These are phyloP conservation scores for Candida tunisiensis DNA, from an alignment of 1,139 yeast genomes.

Conservation along the genomic window DNA sequence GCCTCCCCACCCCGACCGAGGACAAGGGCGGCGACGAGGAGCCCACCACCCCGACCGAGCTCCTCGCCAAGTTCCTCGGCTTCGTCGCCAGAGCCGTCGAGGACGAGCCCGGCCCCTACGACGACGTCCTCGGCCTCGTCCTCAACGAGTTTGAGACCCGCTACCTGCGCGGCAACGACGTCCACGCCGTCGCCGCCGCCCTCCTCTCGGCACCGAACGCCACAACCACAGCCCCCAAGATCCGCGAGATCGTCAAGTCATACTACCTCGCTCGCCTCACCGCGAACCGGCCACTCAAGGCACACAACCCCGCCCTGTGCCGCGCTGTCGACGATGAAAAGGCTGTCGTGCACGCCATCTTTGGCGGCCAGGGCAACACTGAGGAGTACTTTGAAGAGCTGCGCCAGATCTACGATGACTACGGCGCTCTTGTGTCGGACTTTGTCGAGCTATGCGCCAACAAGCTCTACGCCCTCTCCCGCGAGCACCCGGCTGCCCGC, in stretches of 20 bases:
- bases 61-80: slow-evolving; percentile 72
- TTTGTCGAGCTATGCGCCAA: slow-evolving; percentile 55
- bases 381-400: slow-evolving; percentile 96
- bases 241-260: slow-evolving; percentile 57
- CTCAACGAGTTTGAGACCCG: slow-evolving; percentile 72
- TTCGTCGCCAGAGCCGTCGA: slow-evolving; percentile 46
- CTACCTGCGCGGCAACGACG: slow-evolving; percentile 61
- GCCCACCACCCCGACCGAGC: slow-evolving; percentile 78
- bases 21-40: slow-evolving; percentile 78
- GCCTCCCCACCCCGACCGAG: slow-evolving; percentile 64
- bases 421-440: slow-evolving; percentile 59
- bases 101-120: slow-evolving; percentile 37
- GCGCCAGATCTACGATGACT: slow-evolving; percentile 64
- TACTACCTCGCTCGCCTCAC: slow-evolving; percentile 41
- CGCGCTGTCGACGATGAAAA: slow-evolving; percentile 38
- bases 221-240: slow-evolving; percentile 56
- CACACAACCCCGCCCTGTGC: slow-evolving; percentile 47
- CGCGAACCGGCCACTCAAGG: slow-evolving; percentile 30
- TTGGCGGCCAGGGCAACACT: slow-evolving; percentile 98
- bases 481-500: slow-evolving; percentile 60
- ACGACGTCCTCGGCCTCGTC: slow-evolving; percentile 51
- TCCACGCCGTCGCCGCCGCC: slow-evolving; percentile 74
- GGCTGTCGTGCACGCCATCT: slow-evolving; percentile 64
- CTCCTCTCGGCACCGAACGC: slow-evolving; percentile 29
- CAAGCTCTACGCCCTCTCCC: slow-evolving; percentile 50